Conservation (phyloP, 169 alveolate genomes). For the Plasmodium knowlesi region DNA sequence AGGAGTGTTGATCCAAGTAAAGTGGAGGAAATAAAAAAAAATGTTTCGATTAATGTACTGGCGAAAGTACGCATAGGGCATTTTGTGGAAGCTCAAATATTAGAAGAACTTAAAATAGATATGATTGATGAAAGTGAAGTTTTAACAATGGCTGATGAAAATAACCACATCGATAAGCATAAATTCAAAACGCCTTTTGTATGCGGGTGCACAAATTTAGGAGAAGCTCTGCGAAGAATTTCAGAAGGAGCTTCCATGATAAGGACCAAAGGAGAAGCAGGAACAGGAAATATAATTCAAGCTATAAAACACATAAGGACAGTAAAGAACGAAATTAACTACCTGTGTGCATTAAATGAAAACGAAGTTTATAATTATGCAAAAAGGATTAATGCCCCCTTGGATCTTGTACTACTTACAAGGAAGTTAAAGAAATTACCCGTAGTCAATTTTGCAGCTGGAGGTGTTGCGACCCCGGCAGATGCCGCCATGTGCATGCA, state of each 20-base stretch:
- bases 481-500: slow-evolving; percentile 84
- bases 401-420: slow-evolving; percentile 75
- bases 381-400: slow-evolving; percentile 78
- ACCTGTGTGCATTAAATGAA: slow-evolving; percentile 69
- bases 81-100: slow-evolving; percentile 84
- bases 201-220: slow-evolving; percentile 87
- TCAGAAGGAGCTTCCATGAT: slow-evolving; percentile 89
- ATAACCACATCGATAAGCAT: slow-evolving; percentile 81
- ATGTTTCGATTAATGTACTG: slow-evolving; percentile 84
- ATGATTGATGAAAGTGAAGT: slow-evolving; percentile 87
- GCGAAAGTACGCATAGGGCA: slow-evolving; percentile 88
- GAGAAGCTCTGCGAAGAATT: slow-evolving; percentile 85
- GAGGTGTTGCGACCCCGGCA: slow-evolving; percentile 87
- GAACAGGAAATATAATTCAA: slow-evolving; percentile 85
- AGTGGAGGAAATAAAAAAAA: slow-evolving; percentile 82
- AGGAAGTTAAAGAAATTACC: slow-evolving; percentile 79
- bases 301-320: slow-evolving; percentile 86
- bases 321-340: slow-evolving; percentile 75
- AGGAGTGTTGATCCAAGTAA: slow-evolving; percentile 85
- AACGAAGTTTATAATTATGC: slow-evolving; percentile 79
- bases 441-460: slow-evolving; percentile 89
- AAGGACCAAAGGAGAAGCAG: slow-evolving; percentile 86
- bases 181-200: slow-evolving; percentile 86
- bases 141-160: slow-evolving; percentile 86
- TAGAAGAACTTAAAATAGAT: slow-evolving; percentile 82